Conservation (phyloP, 1,284 basidiomycete species). For the Tylopilus orsonianus region DNA sequence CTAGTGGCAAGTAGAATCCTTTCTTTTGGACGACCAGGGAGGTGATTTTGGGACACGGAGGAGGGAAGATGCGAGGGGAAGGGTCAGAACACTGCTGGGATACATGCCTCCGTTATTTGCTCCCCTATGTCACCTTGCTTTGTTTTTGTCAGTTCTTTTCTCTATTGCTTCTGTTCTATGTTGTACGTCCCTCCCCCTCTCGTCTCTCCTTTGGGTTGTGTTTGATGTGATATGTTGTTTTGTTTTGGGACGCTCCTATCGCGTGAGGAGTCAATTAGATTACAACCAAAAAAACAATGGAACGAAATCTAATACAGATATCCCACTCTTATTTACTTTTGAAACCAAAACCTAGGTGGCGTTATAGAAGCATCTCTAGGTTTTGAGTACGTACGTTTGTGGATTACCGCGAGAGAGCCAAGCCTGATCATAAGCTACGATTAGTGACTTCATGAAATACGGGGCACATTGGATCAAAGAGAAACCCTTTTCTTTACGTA, state of each 20-base stretch:
- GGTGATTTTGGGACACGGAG: slow-evolving; percentile 3
- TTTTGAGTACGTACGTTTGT: too few species aligned
- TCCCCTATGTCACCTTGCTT: slow-evolving; percentile 17
- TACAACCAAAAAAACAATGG: slow-evolving; percentile 12
- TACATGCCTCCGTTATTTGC: slow-evolving; percentile 13
- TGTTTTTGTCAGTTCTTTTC: slow-evolving; percentile 7
- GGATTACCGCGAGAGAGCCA: too few species aligned
- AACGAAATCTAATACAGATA: neutral
- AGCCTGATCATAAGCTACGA: too few species aligned
- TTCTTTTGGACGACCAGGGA: slow-evolving; percentile 2
- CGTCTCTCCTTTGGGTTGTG: slow-evolving; percentile 15
- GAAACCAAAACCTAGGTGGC: too few species aligned
- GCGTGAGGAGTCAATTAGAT: slow-evolving; percentile 29
- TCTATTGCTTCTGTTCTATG: slow-evolving; percentile 11
- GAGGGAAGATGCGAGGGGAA: neutral
- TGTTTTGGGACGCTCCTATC: slow-evolving; percentile 22
- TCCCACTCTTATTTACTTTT: neutral
- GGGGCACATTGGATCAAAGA: too few species aligned
- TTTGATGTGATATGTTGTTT: slow-evolving; percentile 17
- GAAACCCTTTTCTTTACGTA: too few species aligned
- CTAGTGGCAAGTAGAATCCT: slow-evolving; percentile 20
- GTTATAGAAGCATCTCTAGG: too few species aligned
- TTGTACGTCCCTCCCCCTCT: slow-evolving; percentile 17
- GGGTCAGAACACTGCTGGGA: slow-evolving; percentile 9
- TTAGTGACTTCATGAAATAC: too few species aligned